Evolutionary conservation across 2,329 filamentous ascomycete genomes (phyloP).

Genomic region (Colletotrichum noveboracense): DNA sequence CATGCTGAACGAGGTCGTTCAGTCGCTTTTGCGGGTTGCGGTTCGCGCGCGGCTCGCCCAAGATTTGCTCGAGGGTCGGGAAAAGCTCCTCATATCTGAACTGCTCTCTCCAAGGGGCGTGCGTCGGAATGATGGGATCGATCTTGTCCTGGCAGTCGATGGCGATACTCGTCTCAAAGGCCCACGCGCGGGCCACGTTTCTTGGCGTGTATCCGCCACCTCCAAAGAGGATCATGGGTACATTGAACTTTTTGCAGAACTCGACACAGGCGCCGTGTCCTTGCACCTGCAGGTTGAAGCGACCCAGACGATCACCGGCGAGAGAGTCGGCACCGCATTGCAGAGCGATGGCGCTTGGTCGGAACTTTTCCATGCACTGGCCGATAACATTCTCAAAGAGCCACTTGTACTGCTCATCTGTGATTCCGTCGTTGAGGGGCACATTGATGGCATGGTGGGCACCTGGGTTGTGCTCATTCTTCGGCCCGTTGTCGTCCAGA

Average conservation of each 20-base stretch:
- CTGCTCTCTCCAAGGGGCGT: constrained; percentile 85
- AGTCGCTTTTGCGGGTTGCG: constrained; percentile 80
- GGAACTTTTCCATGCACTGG: constrained; percentile 80
- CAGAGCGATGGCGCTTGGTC: constrained; percentile 88
- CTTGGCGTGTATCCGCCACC: constrained; percentile 96
- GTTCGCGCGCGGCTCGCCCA: constrained; percentile 75
- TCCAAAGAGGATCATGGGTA: constrained; percentile 89
- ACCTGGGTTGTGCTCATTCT: constrained; percentile 82
- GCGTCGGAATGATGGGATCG: constrained; percentile 73
- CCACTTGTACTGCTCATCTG: constrained; percentile 84
- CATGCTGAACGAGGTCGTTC: constrained; percentile 73
- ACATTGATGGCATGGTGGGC: constrained; percentile 92
- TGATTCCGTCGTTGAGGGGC: constrained; percentile 88
- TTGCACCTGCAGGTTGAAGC: constrained; percentile 96
- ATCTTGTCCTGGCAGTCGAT: constrained; percentile 77
- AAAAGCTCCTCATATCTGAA: constrained; percentile 85
- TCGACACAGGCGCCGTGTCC: constrained; percentile 92
- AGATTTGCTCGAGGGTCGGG: constrained; percentile 78
- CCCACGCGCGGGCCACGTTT: constrained; percentile 96
- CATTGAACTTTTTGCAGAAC: constrained; percentile 80
- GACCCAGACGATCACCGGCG: constrained; percentile 89
- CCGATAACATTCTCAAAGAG: constrained; percentile 86
- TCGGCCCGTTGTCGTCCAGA: constrained; percentile 83
- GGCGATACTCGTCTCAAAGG: constrained; percentile 92
- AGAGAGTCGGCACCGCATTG: constrained; percentile 96